phyloP scores from a whole-genome alignment of 257 asterid genomes.

The Solanum pennellii region DNA sequence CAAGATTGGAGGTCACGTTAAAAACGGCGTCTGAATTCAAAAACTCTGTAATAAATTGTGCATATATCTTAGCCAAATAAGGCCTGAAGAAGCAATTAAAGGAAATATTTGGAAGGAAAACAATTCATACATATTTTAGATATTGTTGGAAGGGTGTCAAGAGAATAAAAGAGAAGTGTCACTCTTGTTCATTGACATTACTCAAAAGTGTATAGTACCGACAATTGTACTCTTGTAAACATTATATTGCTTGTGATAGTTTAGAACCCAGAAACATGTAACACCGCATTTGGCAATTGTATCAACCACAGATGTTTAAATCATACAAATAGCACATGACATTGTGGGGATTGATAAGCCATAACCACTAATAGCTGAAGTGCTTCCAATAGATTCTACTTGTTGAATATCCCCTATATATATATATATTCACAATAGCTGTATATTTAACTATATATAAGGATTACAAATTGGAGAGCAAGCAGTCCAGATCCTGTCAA shows the following conservation, averaged over 20 bases:
- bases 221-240: neutral
- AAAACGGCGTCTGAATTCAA: neutral
- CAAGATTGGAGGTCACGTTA: slow-evolving; percentile 42
- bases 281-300: neutral
- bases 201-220: neutral
- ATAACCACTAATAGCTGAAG: neutral
- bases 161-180: neutral
- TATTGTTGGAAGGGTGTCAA: neutral
- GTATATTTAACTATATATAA: neutral
- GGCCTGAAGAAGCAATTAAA: neutral
- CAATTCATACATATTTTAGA: neutral
- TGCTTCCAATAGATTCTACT: neutral
- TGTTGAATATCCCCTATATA: neutral
- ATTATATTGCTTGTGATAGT: neutral
- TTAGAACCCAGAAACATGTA: neutral
- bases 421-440: neutral
- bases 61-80: neutral
- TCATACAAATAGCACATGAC: neutral
- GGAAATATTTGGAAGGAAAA: neutral
- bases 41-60: neutral
- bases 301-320: neutral
- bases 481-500: neutral
- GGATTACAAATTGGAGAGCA: neutral
- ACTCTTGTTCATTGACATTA: neutral
- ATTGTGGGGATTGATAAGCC: neutral